Conservation (phyloP, 2,329 filamentous ascomycete genomes). For the Alternaria alternata region DNA sequence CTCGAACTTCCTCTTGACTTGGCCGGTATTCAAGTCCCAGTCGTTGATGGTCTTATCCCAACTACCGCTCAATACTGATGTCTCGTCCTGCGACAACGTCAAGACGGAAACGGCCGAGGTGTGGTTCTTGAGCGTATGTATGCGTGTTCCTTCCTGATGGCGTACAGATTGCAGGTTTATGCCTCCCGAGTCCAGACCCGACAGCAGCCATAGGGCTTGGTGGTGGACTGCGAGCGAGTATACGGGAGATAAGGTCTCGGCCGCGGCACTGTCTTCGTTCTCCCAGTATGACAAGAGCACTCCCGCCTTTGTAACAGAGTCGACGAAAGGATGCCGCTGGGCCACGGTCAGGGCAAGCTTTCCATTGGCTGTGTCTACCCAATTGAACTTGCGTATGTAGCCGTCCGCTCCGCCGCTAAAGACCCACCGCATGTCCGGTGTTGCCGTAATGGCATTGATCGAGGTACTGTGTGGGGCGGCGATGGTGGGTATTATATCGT, state of each 20-base stretch:
- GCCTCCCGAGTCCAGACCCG: conserved; percentile 85
- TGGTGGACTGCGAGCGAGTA: conserved; percentile 94
- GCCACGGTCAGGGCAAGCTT: conserved; percentile 94
- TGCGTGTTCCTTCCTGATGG: conserved; percentile 92
- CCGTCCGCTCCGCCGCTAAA: conserved; percentile 94
- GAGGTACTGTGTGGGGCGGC: conserved; percentile 95
- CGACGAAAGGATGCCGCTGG: conserved; percentile 94
- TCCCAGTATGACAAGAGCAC: conserved; percentile 98
- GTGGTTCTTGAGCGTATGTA: conserved; percentile 81
- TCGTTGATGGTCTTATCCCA: conserved; percentile 96
- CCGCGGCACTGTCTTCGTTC: conserved; percentile 81
- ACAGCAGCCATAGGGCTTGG: conserved; percentile 88
- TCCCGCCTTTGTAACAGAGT: conserved; percentile 94
- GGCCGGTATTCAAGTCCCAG: conserved; percentile 92
- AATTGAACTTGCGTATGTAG: conserved; percentile 97
- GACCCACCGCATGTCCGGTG: conserved; percentile 93
- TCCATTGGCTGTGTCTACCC: conserved; percentile 91
- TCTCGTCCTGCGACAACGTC: conserved; percentile 82
- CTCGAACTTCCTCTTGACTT: conserved; percentile 77
- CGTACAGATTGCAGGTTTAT: conserved; percentile 94
- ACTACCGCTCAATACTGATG: conserved; percentile 85
- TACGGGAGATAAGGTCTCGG: conserved; percentile 77
- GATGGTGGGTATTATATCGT: conserved; percentile 97
- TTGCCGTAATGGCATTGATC: conserved; percentile 90
- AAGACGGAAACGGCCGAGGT: conserved; percentile 92